Conservation (phyloP, 352 stramenopile genomes). For the Phytophthora syringae region DNA sequence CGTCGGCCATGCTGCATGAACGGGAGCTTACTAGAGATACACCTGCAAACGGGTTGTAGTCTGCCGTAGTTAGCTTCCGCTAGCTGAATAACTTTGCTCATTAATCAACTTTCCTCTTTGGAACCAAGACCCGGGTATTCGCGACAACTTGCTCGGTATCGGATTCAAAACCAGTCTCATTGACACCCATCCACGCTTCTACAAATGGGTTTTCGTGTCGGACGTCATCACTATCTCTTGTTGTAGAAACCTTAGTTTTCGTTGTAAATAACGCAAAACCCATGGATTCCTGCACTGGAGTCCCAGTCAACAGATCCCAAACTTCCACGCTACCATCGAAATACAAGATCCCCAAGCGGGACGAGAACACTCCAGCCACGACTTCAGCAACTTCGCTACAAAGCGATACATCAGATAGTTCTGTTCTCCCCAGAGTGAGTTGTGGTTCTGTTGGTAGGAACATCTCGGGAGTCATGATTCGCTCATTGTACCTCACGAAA, state of each 20-base stretch:
- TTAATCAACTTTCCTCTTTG: too few relatives aligned
- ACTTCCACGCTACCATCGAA: conserved; percentile 29
- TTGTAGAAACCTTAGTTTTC: background rate
- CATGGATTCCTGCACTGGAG: conserved; percentile 1
- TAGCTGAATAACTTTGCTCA: too few relatives aligned
- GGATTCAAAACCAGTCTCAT: background rate
- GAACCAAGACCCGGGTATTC: too few relatives aligned
- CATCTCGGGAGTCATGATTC: conserved; percentile 17
- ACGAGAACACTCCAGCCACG: conserved; percentile 13
- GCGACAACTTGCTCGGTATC: too few relatives aligned
- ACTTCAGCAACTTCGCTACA: conserved; percentile 24
- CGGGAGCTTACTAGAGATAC: too few relatives aligned
- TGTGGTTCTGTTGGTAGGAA: conserved; percentile 5
- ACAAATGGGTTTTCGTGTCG: conserved; percentile 11
- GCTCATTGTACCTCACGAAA: conserved; percentile 20
- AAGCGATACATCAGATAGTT: background rate
- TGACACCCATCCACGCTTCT: conserved; percentile 9
- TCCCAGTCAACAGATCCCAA: conserved; percentile 5
- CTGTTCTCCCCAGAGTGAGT: background rate
- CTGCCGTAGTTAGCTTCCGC: too few relatives aligned
- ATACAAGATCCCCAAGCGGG: conserved; percentile 15
- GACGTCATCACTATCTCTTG: background rate
- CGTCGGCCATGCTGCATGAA: too few relatives aligned
- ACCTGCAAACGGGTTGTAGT: too few relatives aligned
- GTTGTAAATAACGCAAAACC: conserved; percentile 19